Conservation (phyloP, 176 grass and related monocot genomes). For the Secale cereale region DNA sequence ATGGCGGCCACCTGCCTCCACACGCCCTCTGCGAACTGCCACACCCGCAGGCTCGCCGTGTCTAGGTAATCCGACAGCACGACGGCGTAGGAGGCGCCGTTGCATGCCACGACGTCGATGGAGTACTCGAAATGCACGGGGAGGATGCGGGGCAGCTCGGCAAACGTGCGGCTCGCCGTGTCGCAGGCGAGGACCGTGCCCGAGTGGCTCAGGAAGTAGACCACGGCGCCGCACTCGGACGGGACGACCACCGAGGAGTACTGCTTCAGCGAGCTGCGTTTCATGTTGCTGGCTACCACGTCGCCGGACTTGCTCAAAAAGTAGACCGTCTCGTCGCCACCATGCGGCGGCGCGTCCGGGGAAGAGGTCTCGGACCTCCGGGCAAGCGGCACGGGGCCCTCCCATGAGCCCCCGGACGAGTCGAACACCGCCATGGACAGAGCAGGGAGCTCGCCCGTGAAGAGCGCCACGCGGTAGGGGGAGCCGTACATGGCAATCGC, state of each 20-base stretch:
- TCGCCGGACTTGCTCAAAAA: constrained; percentile 88
- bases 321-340: constrained; percentile 50
- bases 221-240: constrained; percentile 28
- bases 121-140: constrained; percentile 61
- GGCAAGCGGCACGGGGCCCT: constrained; percentile 35
- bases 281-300: constrained; percentile 85
- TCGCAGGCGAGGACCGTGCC: constrained; percentile 77
- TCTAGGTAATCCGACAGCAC: constrained; percentile 62
- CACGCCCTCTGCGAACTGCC: constrained; percentile 34
- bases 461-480: constrained; percentile 51
- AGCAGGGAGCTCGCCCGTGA: constrained; percentile 49
- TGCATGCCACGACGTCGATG: constrained; percentile 51
- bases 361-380: constrained; percentile 13
- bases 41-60: constrained; percentile 51
- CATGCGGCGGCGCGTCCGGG: not conserved
- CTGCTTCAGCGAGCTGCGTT: constrained; percentile 77
- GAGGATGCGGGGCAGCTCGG: constrained; percentile 52
- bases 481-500: constrained; percentile 67
- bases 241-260: constrained; percentile 55
- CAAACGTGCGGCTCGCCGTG: constrained; percentile 40
- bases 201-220: constrained; percentile 71
- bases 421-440: constrained; percentile 60
- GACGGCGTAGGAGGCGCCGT: constrained; percentile 38
- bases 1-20: constrained; percentile 57
- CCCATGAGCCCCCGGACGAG: constrained; percentile 47